These are phyloP conservation scores for Salmacisia buchloeana DNA, from an alignment of 1,284 basidiomycete genomes.

Conservation along the genomic window DNA sequence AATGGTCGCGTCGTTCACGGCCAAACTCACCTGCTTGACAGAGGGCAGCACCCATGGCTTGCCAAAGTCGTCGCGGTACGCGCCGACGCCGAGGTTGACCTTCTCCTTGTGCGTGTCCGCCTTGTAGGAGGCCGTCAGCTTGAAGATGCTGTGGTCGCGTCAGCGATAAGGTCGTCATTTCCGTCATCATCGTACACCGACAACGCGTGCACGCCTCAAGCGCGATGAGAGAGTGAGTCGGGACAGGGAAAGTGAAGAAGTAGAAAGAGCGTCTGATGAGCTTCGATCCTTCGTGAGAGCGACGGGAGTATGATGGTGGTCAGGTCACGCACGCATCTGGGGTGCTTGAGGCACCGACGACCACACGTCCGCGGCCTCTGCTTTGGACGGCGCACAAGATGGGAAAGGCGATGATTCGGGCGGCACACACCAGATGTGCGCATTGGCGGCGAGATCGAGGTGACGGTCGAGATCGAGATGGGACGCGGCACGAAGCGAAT, in stretches of 20 bases:
- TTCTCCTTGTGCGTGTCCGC: slow-evolving; percentile 73
- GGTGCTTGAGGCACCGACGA: slow-evolving; percentile 10
- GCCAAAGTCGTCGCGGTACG: slow-evolving; percentile 53
- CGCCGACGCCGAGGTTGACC: slow-evolving; percentile 72
- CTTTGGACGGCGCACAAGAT: background rate
- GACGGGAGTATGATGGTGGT: background rate
- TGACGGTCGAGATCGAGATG: too few species aligned
- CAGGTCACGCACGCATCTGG: background rate
- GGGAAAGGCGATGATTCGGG: background rate
- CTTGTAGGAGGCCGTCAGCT: slow-evolving; percentile 81
- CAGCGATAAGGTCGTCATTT: slow-evolving; percentile 2
- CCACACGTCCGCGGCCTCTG: slow-evolving; percentile 5
- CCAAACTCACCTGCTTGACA: slow-evolving; percentile 21
- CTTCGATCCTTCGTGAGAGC: background rate
- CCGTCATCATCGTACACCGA: background rate
- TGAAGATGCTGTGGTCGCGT: slow-evolving; percentile 62
- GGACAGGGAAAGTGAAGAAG: background rate
- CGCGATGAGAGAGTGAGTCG: background rate
- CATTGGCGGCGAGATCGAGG: too few species aligned
- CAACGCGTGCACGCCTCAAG: background rate
- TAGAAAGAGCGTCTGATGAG: background rate
- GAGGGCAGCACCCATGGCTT: slow-evolving; percentile 54
- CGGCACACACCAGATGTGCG: background rate
- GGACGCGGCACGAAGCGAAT: too few species aligned
- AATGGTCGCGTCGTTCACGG: too few species aligned